Evolutionary conservation across 441 rosid genomes (phyloP), one percentile per base, ranked within the genome.

Genomic region (Erodium trifolium): DNA sequence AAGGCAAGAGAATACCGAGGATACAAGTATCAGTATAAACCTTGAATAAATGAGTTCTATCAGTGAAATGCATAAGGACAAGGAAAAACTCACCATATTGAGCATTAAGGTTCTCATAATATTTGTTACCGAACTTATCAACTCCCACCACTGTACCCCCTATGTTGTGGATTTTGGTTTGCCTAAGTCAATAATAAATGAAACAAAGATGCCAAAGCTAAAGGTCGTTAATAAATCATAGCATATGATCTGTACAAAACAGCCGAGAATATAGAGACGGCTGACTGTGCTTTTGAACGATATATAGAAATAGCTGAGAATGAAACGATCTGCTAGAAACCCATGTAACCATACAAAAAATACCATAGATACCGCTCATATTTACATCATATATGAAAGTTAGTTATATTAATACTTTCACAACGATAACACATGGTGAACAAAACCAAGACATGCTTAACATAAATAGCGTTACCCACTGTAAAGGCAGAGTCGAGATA

Each of bases 61-160:
- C 51, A 45, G n/a, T 47, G 53, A 2, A n/a, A 63, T 41, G 49
- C 13, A 57, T 23, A 55, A 37, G 12, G 43, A 53, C 45, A 78
- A 67, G 55, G 53, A 75, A 67, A 65, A 11, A 73, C 91, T 59
- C 68, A 94, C 99, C 99, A 75, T 62, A 80, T 65, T 91, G 96
- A 39, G 80, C 83, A 67, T 74, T 86, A 14, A 85, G 89, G 65
- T 77, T 94, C 89, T 90, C 84, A 68, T 88, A 92, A 77, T 92
- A 94, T 81, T 92, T 92, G 73, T 94, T 94, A 65, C 99, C 98
- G 31, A 87, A 82, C 76, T 87, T 94, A 83, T 94, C 98, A 47
- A 88, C 86, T 29, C 98, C 99, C 68, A 90, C 86, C 62, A 90
- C 82, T 5, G 84, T 86, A 51, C 92, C 98, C 71, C 99, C 98